Conservation (phyloP, 164 flowering plant genomes). For the Sextonia rubra region DNA sequence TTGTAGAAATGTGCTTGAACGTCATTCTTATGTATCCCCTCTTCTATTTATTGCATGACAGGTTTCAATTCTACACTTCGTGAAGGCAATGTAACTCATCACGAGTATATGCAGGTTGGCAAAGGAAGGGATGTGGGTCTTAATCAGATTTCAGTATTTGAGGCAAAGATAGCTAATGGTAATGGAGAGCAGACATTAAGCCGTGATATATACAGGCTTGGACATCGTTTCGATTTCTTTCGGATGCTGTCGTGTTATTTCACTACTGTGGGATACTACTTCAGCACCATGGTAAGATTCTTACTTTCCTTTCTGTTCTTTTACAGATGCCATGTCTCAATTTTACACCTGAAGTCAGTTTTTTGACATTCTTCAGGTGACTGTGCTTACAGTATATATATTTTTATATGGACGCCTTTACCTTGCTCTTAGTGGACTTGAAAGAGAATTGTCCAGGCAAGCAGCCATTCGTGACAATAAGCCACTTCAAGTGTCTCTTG, state of each 20-base stretch:
- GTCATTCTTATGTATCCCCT: not conserved
- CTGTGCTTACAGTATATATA: conserved; percentile 88
- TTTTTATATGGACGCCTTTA: conserved; percentile 95
- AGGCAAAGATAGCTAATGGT: conserved; percentile 96
- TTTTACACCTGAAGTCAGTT: not conserved
- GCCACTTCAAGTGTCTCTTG: conserved; percentile 86
- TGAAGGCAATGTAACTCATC: conserved; percentile 98
- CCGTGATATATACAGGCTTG: conserved; percentile 92
- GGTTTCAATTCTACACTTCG: conserved; percentile 98
- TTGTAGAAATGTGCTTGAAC: not conserved
- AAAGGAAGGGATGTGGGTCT: conserved; percentile 99
- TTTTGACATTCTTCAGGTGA: conserved; percentile 43
- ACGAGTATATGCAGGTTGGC: conserved; percentile 98
- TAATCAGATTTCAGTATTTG: conserved; percentile 94
- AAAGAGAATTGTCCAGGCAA: conserved; percentile 49
- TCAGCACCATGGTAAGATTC: conserved; percentile 73
- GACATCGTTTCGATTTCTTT: conserved; percentile 97
- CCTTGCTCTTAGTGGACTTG: conserved; percentile 97
- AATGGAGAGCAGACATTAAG: conserved; percentile 98
- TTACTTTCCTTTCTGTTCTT: not conserved
- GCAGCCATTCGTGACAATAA: conserved; percentile 59
- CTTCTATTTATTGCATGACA: conserved; percentile 18
- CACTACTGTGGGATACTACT: conserved; percentile 89
- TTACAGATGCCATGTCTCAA: not conserved
- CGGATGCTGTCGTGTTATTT: conserved; percentile 95